Evolutionary conservation across 306 rosid genomes (phyloP).

Genomic region (Sicyos baderoa): DNA sequence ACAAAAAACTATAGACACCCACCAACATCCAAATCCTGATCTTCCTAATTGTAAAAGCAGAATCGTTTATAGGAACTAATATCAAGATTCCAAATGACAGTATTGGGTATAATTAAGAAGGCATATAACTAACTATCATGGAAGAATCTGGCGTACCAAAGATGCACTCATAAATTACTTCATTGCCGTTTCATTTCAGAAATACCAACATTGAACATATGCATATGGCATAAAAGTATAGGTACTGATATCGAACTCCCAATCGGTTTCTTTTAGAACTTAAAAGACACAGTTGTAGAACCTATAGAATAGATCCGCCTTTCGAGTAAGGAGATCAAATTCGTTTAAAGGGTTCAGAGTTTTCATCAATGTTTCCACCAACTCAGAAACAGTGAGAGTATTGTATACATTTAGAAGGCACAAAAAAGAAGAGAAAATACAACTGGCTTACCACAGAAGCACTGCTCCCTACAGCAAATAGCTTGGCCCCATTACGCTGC

Average conservation of each 20-base stretch:
- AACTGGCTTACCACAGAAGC: constrained; percentile 37
- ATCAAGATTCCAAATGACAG: background rate
- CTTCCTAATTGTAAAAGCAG: background rate
- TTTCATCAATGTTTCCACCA: background rate
- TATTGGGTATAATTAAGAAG: constrained; percentile 1
- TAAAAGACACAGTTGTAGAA: too few species aligned
- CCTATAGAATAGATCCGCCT: too few species aligned
- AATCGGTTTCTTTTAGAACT: too few species aligned
- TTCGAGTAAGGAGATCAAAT: background rate
- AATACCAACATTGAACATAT: background rate
- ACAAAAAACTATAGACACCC: background rate
- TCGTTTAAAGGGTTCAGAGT: background rate
- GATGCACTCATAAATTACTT: constrained; percentile 23
- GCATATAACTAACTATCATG: background rate
- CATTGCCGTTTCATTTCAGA: background rate
- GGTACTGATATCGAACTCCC: background rate
- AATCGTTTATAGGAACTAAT: background rate
- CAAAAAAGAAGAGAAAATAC: background rate
- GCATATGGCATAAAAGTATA: too few species aligned
- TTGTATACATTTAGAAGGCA: background rate
- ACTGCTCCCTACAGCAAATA: constrained; percentile 36
- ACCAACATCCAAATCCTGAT: background rate
- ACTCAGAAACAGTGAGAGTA: background rate
- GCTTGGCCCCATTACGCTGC: constrained; percentile 43
- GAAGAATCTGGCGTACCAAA: constrained; percentile 23